Percentiles rank a stretch among this genome's conserved stretches.
Evolutionary conservation across 192 early-diverging fungal genomes (phyloP).

Genomic region (Dissophora ornata): DNA sequence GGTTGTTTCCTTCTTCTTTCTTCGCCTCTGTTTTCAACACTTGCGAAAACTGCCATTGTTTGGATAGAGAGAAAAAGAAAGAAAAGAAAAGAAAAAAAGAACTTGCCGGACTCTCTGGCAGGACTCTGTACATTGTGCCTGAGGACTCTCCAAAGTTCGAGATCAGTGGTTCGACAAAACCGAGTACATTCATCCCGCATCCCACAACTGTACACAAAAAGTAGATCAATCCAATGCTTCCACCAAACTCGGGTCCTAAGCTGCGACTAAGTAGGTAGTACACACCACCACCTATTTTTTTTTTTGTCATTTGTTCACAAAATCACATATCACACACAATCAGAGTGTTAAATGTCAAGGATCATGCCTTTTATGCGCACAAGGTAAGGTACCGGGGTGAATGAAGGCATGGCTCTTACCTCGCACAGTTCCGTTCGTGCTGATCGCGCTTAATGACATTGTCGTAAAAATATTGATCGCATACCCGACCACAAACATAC

Average conservation of each 20-base stretch:
- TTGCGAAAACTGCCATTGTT: too few species aligned
- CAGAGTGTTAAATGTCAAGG: too few species aligned
- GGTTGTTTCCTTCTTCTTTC: too few species aligned
- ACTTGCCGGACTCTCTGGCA: conserved; percentile 65
- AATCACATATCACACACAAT: conserved; percentile 6
- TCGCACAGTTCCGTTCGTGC: conserved; percentile 72
- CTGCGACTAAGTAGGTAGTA: conserved; percentile 77
- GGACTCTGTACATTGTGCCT: conserved; percentile 60
- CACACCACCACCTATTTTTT: conserved; percentile 72
- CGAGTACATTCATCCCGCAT: conserved; percentile 71
- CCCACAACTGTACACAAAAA: conserved; percentile 69
- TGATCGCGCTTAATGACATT: conserved; percentile 75
- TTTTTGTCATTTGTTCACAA: not conserved
- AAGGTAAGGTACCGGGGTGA: too few species aligned
- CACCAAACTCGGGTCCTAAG: conserved; percentile 80
- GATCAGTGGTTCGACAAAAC: conserved; percentile 73
- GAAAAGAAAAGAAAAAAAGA: not conserved
- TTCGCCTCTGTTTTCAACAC: too few species aligned
- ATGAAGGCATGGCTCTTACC: too few species aligned
- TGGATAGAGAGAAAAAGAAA: too few species aligned
- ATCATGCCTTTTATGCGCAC: too few species aligned
- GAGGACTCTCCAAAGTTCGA: conserved; percentile 67
- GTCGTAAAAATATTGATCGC: conserved; percentile 72
- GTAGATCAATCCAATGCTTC: conserved; percentile 75
- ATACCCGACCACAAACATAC: conserved; percentile 70